These are phyloP conservation scores for Boechera divaricarpa DNA, from an alignment of 345 rosid species.

Conservation along the genomic window DNA sequence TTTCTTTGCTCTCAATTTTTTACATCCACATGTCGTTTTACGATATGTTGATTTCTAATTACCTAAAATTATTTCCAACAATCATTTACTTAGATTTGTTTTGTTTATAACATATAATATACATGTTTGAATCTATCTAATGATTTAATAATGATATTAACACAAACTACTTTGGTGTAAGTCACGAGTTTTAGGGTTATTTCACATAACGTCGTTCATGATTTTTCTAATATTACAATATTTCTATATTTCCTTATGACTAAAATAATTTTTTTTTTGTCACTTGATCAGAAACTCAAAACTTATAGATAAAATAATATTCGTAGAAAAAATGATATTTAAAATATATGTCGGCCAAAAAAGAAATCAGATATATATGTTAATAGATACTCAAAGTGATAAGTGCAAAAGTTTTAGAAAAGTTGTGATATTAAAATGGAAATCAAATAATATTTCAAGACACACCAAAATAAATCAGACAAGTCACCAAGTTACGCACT, in stretches of 20 bases:
- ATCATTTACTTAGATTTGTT: neutral
- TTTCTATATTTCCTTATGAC: neutral
- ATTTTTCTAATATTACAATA: no score
- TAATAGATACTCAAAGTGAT: conserved; percentile 3
- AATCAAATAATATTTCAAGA: neutral
- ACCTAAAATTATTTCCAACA: neutral
- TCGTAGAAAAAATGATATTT: neutral
- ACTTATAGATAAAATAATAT: neutral
- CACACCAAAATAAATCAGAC: neutral
- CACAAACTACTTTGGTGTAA: no score
- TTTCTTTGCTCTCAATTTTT: no score
- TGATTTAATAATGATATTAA: no score
- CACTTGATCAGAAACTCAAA: neutral
- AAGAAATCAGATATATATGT: neutral
- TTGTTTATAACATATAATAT: neutral
- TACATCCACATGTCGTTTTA: no score
- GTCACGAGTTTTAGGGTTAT: neutral
- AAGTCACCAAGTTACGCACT: neutral
- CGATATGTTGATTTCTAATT: neutral
- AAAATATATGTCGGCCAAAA: neutral
- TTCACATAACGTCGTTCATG: conserved; percentile 6
- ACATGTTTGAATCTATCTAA: no score
- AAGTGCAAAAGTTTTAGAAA: neutral
- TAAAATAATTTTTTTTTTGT: neutral
- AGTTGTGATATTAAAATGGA: neutral